phyloP scores from a whole-genome alignment of 2,329 filamentous ascomycete genomes.

The Cadophora gregata region DNA sequence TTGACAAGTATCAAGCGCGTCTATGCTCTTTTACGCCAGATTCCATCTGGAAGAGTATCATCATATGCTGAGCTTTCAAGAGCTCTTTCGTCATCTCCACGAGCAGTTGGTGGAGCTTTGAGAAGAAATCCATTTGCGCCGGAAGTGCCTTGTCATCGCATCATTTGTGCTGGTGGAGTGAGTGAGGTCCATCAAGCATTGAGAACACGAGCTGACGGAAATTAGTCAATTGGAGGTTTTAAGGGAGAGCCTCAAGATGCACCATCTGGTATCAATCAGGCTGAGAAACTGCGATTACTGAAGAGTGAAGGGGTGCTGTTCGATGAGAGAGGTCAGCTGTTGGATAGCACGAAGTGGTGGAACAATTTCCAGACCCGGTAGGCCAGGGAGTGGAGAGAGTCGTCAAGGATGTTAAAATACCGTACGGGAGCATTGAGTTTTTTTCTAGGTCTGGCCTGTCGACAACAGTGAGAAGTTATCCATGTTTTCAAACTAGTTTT shows the following conservation, averaged over 20 bases:
- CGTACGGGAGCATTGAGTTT: too few species aligned
- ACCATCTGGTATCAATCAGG: constrained; percentile 55
- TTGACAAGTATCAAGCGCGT: constrained; percentile 43
- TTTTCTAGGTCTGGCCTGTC: too few species aligned
- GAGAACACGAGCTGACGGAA: not conserved
- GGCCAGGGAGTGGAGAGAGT: too few species aligned
- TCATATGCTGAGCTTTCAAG: constrained; percentile 64
- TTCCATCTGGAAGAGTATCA: constrained; percentile 63
- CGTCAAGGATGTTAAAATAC: too few species aligned
- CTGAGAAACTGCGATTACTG: constrained; percentile 52
- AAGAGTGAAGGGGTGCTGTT: constrained; percentile 55
- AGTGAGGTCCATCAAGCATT: constrained; percentile 27
- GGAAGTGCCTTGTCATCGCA: constrained; percentile 65
- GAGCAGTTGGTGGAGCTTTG: constrained; percentile 67
- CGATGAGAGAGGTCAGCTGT: constrained; percentile 50
- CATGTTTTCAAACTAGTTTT: too few species aligned
- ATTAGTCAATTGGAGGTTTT: constrained; percentile 54
- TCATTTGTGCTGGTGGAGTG: constrained; percentile 61
- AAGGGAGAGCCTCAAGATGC: constrained; percentile 57
- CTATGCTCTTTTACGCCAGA: constrained; percentile 64
- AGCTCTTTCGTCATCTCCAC: constrained; percentile 62
- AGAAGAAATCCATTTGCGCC: constrained; percentile 67
- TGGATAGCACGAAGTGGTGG: constrained; percentile 51
- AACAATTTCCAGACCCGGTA: constrained; percentile 50
- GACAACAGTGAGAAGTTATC: too few species aligned